These are phyloP conservation scores for Leptographium galeiforme DNA, from an alignment of 2,329 filamentous ascomycete species.

Conservation along the genomic window DNA sequence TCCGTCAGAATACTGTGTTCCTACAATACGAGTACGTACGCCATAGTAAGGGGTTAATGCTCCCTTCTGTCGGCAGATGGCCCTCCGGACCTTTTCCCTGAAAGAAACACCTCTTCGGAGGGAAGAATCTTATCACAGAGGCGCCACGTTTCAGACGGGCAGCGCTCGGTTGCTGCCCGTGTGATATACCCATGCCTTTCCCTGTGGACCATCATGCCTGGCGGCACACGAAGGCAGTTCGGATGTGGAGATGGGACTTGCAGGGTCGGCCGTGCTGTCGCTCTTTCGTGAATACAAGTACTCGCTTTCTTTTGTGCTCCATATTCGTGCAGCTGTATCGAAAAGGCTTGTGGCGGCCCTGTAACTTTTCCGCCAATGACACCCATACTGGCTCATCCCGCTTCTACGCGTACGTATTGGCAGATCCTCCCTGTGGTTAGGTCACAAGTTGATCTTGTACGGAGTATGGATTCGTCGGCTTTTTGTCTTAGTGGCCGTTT, in stretches of 20 bases:
- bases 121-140: constrained; percentile 5
- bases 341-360: too few relatives aligned
- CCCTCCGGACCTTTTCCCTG: background rate
- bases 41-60: background rate
- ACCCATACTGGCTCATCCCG: too few relatives aligned
- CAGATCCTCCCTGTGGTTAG: too few relatives aligned
- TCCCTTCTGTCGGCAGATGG: background rate
- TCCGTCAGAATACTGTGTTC: too few relatives aligned
- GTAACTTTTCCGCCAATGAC: too few relatives aligned
- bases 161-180: background rate
- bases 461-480: background rate
- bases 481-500: background rate
- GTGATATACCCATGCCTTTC: background rate
- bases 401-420: too few relatives aligned
- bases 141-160: constrained; percentile 1
- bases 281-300: background rate
- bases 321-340: too few relatives aligned
- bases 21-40: too few relatives aligned
- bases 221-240: background rate
- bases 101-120: background rate
- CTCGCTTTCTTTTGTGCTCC: too few relatives aligned
- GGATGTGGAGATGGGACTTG: background rate
- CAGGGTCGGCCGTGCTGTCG: background rate
- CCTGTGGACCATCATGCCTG: background rate
- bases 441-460: too few relatives aligned